Evolutionary conservation across 106 monocot species (phyloP), one percentile per base, ranked within the genome.

Genomic region (Dioscorea dumetorum): DNA sequence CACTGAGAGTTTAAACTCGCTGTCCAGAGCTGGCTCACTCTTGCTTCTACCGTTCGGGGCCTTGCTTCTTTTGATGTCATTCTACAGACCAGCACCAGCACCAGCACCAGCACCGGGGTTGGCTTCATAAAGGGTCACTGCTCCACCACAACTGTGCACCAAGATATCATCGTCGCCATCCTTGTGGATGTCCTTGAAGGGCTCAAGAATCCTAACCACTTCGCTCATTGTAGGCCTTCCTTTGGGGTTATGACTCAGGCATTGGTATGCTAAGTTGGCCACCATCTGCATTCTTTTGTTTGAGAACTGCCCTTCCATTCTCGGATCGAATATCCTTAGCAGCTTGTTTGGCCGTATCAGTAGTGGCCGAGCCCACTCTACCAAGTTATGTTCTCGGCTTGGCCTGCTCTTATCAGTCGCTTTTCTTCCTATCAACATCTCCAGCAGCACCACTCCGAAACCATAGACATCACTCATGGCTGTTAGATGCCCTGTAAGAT

Each of bases 381-480:
- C 84, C 2, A 84, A 66, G 60, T 79, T 89, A 58, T 75, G 73
- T 18, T 85, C 79, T 19, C 34, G 73, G 58, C 74, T 66, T 24
- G 88, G 82, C 64, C 77, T 71, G 75, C 66, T 74, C 71, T 65
- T 77, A 62, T 84, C 84, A 22, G 79, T 61, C 22, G 84, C 79
- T 69, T 54, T 79, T 52, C 79, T 70, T 48, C 84, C 88, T 12
- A 84, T 82, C 6, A 89, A 69, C 74, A 89, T 79, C 80, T 89
- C 88, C 2, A 89, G 84, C 23, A 89, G 82, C 51, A 89, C 88
- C 4, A 89, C 88, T 15, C 88, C 88, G 5, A 84, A 89, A 1
- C 84, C 79, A 31, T 85, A 89, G 6, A 89, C 88, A 67, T 89
- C 88, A 24, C 88, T 89, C 59, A 79, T 74, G 3, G 84, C 76